A percentile compares a stretch with the other conserved stretches of the same genome.
phyloP scores from a whole-genome alignment of 768 basidiomycete genomes.

The Kwoniella shandongensis region DNA sequence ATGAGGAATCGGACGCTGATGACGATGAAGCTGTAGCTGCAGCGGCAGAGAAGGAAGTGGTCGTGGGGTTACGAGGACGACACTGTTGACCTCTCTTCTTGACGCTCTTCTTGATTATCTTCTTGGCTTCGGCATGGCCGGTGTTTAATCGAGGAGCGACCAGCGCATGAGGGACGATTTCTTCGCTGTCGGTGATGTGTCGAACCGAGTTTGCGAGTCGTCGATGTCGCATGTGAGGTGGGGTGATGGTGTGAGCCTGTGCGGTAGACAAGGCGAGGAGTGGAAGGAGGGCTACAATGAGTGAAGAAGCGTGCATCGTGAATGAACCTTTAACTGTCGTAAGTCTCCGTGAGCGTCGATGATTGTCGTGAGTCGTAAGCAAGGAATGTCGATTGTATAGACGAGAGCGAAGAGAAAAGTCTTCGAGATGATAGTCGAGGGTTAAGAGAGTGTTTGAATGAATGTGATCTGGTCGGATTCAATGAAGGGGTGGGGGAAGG shows the following conservation, averaged over 20 bases:
- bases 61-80: slow-evolving; percentile 20
- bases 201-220: slow-evolving; percentile 21
- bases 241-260: slow-evolving; percentile 17
- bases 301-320: not conserved
- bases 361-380: too few species aligned
- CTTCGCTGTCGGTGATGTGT: slow-evolving; percentile 11
- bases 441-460: too few species aligned
- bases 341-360: too few species aligned
- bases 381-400: too few species aligned
- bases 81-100: slow-evolving; percentile 33
- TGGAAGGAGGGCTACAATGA: slow-evolving; percentile 34
- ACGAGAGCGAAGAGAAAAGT: too few species aligned
- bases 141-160: slow-evolving; percentile 24
- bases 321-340: too few species aligned
- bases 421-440: too few species aligned
- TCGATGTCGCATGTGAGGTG: slow-evolving; percentile 34
- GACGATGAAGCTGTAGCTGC: slow-evolving; percentile 9
- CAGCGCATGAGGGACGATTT: slow-evolving; percentile 10
- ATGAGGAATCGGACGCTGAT: slow-evolving; percentile 3
- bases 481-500: too few species aligned
- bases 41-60: slow-evolving; percentile 7
- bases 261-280: slow-evolving; percentile 26
- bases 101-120: slow-evolving; percentile 32
- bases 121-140: slow-evolving; percentile 38
- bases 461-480: too few species aligned